These are phyloP conservation scores for Thielaviopsis musarum DNA, from an alignment of 2,329 filamentous ascomycete species.

Conservation along the genomic window DNA sequence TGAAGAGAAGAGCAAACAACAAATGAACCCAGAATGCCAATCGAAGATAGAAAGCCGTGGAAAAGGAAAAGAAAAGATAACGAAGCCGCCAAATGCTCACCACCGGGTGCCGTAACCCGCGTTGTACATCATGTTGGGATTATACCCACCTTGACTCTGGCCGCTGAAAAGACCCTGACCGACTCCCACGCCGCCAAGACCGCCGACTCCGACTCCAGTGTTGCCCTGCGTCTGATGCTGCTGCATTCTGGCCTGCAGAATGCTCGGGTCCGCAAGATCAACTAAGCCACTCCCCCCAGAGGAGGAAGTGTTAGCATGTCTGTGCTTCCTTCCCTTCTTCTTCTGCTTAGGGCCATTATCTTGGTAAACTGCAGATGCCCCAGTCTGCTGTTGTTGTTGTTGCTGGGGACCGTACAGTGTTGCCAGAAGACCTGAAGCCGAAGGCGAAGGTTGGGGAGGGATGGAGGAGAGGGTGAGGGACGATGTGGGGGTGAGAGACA, in stretches of 20 bases:
- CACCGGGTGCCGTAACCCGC: conserved; percentile 8
- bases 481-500: conserved; percentile 84
- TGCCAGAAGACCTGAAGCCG: conserved; percentile 79
- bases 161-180: conserved; percentile 82
- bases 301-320: conserved; percentile 99
- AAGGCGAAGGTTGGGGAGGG: conserved; percentile 66
- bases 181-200: conserved; percentile 20
- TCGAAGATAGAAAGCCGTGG: conserved; percentile 2
- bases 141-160: conserved; percentile 91
- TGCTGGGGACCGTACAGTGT: conserved; percentile 75
- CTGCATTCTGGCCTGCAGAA: conserved; percentile 93
- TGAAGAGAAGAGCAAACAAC: conserved; percentile 14
- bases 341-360: conserved; percentile 93
- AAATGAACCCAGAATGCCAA: conserved; percentile 9
- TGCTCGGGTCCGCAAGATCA: conserved; percentile 99
- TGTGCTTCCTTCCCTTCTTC: conserved; percentile 99
- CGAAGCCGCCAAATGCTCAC: conserved; percentile 3
- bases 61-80: not conserved
- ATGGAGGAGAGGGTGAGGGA: conserved; percentile 72
- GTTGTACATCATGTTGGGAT: conserved; percentile 63
- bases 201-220: conserved; percentile 37
- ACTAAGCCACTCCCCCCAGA: conserved; percentile 97
- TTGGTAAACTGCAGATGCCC: conserved; percentile 57
- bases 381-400: conserved; percentile 8
- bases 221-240: conserved; percentile 61